Evolutionary conservation across 306 rosid genomes (phyloP).

Genomic region (Vigna mungo): DNA sequence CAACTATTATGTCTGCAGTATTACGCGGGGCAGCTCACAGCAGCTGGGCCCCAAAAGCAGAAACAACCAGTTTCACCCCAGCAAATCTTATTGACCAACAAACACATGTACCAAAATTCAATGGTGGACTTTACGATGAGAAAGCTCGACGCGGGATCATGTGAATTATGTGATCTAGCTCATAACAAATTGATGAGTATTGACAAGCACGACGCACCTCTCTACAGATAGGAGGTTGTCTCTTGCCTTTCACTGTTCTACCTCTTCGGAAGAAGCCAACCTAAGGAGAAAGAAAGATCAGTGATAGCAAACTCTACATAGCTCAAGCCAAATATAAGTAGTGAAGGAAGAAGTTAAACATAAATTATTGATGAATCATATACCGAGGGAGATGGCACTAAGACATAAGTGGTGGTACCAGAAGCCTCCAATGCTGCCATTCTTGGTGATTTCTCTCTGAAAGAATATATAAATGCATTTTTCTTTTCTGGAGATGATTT

Average conservation of each 20-base stretch:
- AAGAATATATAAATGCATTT: slow-evolving; percentile 61
- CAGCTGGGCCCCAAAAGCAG: not conserved
- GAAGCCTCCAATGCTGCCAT: slow-evolving; percentile 89
- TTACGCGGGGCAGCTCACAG: slow-evolving; percentile 18
- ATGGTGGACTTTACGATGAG: slow-evolving; percentile 14
- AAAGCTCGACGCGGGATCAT: not conserved
- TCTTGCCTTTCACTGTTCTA: slow-evolving; percentile 85
- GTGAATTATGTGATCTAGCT: slow-evolving; percentile 23
- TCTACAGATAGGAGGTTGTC: slow-evolving; percentile 80
- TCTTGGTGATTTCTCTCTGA: slow-evolving; percentile 63
- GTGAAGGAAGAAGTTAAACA: slow-evolving; percentile 2
- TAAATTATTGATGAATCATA: slow-evolving; percentile 28
- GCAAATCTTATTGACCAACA: slow-evolving; percentile 22
- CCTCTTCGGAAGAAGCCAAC: slow-evolving; percentile 90
- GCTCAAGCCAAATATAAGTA: slow-evolving; percentile 31
- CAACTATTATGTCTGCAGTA: slow-evolving; percentile 12
- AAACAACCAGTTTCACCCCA: slow-evolving; percentile 24
- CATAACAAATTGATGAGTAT: slow-evolving; percentile 31
- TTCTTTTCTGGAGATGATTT: slow-evolving; percentile 66
- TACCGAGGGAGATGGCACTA: slow-evolving; percentile 83
- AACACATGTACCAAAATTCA: slow-evolving; percentile 29
- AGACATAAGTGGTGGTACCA: slow-evolving; percentile 63
- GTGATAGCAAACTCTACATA: slow-evolving; percentile 38
- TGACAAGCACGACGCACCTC: slow-evolving; percentile 67
- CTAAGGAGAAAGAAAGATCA: slow-evolving; percentile 46